Percentiles rank a stretch among this genome's conserved stretches.
phyloP scores from a whole-genome alignment of 306 rosid species.

The Cucumis hystrix region DNA sequence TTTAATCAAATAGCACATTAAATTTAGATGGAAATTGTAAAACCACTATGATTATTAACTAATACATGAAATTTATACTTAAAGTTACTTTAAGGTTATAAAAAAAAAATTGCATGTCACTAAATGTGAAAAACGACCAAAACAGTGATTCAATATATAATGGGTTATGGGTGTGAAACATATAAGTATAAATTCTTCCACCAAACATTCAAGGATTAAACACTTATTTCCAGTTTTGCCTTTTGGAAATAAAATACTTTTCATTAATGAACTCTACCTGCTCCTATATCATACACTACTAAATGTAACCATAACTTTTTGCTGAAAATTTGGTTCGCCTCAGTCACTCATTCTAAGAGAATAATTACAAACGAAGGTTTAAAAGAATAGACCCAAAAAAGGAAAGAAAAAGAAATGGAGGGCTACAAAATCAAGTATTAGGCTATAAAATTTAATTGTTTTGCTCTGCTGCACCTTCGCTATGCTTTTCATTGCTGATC shows the following conservation, averaged over 20 bases:
- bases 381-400: background rate
- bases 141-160: no score
- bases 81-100: no score
- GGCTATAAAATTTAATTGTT: conserved; percentile 6
- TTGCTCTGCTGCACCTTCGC: conserved; percentile 20
- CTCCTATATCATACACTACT: conserved; percentile 2
- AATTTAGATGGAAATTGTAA: no score
- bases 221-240: background rate
- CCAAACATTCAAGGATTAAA: background rate
- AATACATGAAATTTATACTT: no score
- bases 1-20: no score
- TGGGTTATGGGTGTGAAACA: no score
- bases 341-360: conserved; percentile 7
- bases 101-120: no score
- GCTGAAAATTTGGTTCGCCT: background rate
- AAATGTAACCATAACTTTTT: background rate
- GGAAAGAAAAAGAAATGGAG: background rate
- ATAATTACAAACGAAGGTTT: conserved; percentile 9
- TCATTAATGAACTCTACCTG: background rate
- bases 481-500: conserved; percentile 19
- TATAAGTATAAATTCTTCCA: no score
- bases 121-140: no score
- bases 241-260: background rate
- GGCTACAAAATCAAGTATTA: conserved; percentile 13
- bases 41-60: no score